A percentile compares a stretch with the other conserved stretches of the same genome.
These are phyloP conservation scores for Chlorella sp. DNA, from an alignment of 139 green algal species.

Conservation along the genomic window DNA sequence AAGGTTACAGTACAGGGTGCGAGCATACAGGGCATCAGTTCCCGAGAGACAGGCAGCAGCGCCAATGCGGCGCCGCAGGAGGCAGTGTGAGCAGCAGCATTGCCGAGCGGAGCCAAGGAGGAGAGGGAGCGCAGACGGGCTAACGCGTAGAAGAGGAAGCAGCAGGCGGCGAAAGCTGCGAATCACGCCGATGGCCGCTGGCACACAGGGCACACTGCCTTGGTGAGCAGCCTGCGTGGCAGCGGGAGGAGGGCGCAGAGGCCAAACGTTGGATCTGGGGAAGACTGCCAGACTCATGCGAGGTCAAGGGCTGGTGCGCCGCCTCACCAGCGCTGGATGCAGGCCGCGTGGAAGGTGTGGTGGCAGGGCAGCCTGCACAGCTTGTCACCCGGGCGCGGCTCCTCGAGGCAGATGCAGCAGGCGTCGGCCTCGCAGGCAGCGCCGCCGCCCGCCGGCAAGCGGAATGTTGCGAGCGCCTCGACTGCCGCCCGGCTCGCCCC, in stretches of 20 bases:
- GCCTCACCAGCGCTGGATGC: conserved; percentile 34
- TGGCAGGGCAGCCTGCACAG: conserved; percentile 28
- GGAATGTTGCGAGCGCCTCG: conserved; percentile 38
- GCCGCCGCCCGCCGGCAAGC: conserved; percentile 3
- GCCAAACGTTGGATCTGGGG: conserved; percentile 29
- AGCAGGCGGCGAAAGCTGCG: not conserved
- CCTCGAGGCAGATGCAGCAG: conserved; percentile 43
- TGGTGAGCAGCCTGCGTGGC: not conserved
- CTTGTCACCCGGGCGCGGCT: conserved; percentile 9
- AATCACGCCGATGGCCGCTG: not conserved
- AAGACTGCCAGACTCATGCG: too few relatives aligned
- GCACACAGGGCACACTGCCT: not conserved
- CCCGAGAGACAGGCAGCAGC: too few relatives aligned
- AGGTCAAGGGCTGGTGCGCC: conserved; percentile 24
- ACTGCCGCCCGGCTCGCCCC: conserved; percentile 44
- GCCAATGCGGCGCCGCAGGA: too few relatives aligned
- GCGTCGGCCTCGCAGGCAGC: not conserved
- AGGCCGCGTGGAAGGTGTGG: conserved; percentile 34
- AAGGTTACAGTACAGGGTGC: too few relatives aligned
- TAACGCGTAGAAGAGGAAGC: not conserved
- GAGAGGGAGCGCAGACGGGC: too few relatives aligned
- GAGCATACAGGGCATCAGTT: too few relatives aligned
- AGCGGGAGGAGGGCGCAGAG: not conserved
- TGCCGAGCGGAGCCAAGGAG: too few relatives aligned
- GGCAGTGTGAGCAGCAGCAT: too few relatives aligned